Evolutionary conservation across 2,329 filamentous ascomycete genomes (phyloP), one percentile per base, ranked within the genome.

Genomic region (Metarhizium sp.): DNA sequence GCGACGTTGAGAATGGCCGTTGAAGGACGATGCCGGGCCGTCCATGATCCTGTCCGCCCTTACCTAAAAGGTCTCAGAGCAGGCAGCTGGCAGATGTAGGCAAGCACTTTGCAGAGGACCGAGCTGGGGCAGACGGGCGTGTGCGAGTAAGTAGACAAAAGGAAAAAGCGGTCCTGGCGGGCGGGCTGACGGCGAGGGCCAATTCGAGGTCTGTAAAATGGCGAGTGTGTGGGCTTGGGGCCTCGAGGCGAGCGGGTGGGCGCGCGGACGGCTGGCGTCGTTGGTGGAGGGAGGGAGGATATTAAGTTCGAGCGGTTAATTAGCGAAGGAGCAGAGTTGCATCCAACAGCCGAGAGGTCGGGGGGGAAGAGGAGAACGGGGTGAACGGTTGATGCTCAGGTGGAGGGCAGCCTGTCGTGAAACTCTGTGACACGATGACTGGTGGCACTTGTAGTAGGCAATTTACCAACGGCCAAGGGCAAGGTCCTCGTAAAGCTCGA

Each of bases 1-100:
- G 71, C 81, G 80, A 71, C 83, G 81, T 61, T 79, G 75, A 58
- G 75, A 77, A 64, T 64, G 71, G 71, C 72, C 71, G 72, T 73
- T 72, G 66, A 71, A 68, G 61, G 70, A 64, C 66, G 69, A 69
- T 64, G 69, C 70, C 63, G 69, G 72, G 66, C 68, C 69, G 68
- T 78, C 76, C 76, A 78, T 78, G 73, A 72, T 76, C 67, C 63
- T 55, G 43, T 55, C 55, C 57, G 52, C 52, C 60, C 60, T 63
- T 61, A 53, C 59, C 62, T 60, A 60, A 62, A 59, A 62, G 55
- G 59, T 59, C 59, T 60, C 58, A 59, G 62, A 55, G 49, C 51
- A 57, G 55, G 56, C 51, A 36, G n/a, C 49, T 45, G 52, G 45
- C 46, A 50, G 51, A 34, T 53, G 55, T 48, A 40, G 38, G 8